phyloP scores from a whole-genome alignment of 1,139 yeast genomes.

The Protomyces macrosporus region DNA sequence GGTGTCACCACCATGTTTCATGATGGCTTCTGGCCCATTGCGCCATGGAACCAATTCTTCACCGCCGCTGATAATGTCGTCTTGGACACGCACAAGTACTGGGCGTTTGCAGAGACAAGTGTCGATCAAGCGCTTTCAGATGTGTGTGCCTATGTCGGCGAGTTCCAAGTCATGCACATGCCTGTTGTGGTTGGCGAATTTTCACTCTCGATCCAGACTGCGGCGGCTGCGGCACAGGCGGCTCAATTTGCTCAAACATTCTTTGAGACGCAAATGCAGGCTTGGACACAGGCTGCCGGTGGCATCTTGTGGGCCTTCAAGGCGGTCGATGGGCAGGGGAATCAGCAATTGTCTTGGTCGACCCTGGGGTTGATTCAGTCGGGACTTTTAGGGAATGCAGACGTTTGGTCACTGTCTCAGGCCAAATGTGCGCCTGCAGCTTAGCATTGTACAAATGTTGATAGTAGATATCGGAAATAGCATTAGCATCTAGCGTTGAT shows the following conservation, averaged over 20 bases:
- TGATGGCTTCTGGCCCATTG: slow-evolving; percentile 66
- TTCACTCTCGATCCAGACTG: slow-evolving; percentile 87
- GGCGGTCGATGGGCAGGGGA: background rate
- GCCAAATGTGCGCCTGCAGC: background rate
- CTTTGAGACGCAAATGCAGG: slow-evolving; percentile 17
- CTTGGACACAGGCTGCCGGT: slow-evolving; percentile 18
- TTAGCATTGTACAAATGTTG: background rate
- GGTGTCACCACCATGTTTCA: slow-evolving; percentile 35
- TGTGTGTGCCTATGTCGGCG: slow-evolving; percentile 61
- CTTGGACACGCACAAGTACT: slow-evolving; percentile 46
- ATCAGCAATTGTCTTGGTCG: slow-evolving; percentile 10
- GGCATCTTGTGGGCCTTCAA: slow-evolving; percentile 14
- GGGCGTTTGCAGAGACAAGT: slow-evolving; percentile 61
- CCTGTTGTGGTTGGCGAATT: slow-evolving; percentile 88
- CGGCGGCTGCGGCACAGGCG: slow-evolving; percentile 58
- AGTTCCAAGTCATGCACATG: slow-evolving; percentile 43
- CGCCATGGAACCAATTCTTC: slow-evolving; percentile 54
- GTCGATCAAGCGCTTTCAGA: slow-evolving; percentile 57
- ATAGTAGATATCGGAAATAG: no score
- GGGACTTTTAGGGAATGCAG: background rate
- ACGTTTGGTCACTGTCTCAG: background rate
- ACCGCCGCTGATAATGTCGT: slow-evolving; percentile 14
- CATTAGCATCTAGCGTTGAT: no score
- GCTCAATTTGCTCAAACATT: slow-evolving; percentile 36
- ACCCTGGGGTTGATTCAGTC: slow-evolving; percentile 4